These are phyloP conservation scores for Poa annua DNA, from an alignment of 176 grass and related monocot species.

Conservation along the genomic window DNA sequence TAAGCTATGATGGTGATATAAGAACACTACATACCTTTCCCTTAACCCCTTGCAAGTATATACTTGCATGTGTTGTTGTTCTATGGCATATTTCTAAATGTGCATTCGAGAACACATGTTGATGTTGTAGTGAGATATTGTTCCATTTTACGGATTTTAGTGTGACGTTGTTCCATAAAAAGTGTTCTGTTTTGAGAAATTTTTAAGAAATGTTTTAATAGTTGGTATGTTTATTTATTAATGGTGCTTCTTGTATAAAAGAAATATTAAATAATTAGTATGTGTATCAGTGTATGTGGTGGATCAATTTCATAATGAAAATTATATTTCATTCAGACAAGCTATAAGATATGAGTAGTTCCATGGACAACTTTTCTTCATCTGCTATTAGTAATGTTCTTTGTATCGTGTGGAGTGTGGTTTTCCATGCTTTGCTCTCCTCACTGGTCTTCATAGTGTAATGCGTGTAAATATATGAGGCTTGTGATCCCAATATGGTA, in stretches of 20 bases:
- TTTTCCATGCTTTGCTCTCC: not conserved
- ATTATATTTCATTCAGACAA: conserved; percentile 14
- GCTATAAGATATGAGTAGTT: not conserved
- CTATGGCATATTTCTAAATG: not conserved
- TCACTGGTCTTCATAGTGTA: not conserved
- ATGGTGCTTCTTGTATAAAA: not conserved
- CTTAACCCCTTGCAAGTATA: not conserved
- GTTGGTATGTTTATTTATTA: not conserved
- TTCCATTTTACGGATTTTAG: not conserved
- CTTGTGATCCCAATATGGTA: not conserved
- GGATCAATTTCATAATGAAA: not conserved
- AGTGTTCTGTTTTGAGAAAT: not conserved
- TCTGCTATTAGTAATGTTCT: not conserved
- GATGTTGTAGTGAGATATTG: not conserved
- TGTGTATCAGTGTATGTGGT: too few relatives aligned
- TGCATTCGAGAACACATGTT: not conserved
- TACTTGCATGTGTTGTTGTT: not conserved
- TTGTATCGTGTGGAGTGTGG: not conserved
- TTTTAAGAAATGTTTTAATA: not conserved
- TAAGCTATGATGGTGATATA: conserved; percentile 1
- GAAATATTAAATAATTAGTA: not conserved
- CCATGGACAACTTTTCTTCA: not conserved
- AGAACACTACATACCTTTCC: not conserved
- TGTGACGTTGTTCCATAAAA: not conserved
- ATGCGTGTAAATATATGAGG: not conserved